Evolutionary conservation across 2,329 filamentous ascomycete species (phyloP), one percentile per base, ranked within the genome.

Genomic region (Phyllosticta capitalensis): DNA sequence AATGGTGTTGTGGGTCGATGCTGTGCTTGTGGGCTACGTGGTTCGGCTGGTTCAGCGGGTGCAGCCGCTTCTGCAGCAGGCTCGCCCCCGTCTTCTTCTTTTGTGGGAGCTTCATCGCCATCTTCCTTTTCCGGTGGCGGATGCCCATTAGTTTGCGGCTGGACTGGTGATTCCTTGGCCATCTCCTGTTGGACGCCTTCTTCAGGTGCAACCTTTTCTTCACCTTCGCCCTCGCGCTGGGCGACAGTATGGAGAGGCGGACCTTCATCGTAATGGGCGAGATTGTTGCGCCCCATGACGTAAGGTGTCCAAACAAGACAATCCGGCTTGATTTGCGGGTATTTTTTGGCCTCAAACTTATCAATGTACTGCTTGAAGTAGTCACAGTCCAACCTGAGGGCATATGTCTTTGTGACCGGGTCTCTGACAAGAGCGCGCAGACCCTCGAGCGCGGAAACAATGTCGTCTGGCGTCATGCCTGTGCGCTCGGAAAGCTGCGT

Each of bases 221-320:
- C 76, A 7, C 72, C 69, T 48, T 87, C 84, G 21, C 90, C 91
- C 62, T 95, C 91, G 38, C 92, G 84, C 5, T 88, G 90, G 12
- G 92, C 92, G 58, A 97, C 89, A 1, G 92, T 88, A 64, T 90
- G 92, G 59, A 97, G 77, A 6, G 87, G 82, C 5, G 89, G 89
- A 5, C 86, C 89, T 55, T 91, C 83, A 68, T 95, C 90, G 66
- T 94, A 92, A 67, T 90, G 89, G 3, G 87, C 87, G 38, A 88
- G 84, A 65, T 88, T 92, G 71, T 83, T 87, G 52, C 90, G 85
- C 24, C 94, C 92, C 91, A 96, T 97, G 50, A 97, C 86, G 71
- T 96, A 99, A 0, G 94, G 94, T 14, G 92, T 96, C 94, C 94
- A 99, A 10, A 92, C 87, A 24, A 99, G 80, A 19, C 85, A 85